Evolutionary conservation across 2,329 filamentous ascomycete species (phyloP).

Genomic region (Neurospora sp.): DNA sequence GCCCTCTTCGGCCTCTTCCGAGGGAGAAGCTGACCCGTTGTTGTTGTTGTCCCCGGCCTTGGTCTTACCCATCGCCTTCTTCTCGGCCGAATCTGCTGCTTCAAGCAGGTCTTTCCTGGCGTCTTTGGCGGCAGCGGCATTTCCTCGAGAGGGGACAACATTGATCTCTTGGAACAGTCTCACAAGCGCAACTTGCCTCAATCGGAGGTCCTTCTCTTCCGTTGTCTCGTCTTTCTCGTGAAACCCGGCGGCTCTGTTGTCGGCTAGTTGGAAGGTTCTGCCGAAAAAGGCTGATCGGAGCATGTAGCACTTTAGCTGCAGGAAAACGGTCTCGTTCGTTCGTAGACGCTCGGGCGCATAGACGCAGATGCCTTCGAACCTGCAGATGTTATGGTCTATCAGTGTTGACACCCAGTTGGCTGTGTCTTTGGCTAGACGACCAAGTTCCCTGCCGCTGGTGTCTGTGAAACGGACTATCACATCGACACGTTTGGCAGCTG

Average conservation of each 20-base stretch:
- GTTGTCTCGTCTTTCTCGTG: conserved; percentile 79
- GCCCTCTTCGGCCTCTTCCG: conserved; percentile 70
- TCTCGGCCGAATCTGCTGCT: conserved; percentile 81
- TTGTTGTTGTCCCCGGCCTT: conserved; percentile 24
- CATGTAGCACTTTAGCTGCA: conserved; percentile 75
- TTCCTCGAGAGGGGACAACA: conserved; percentile 65
- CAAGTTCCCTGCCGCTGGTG: conserved; percentile 67
- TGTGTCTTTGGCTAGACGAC: conserved; percentile 74
- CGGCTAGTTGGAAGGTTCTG: conserved; percentile 49
- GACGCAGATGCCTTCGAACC: conserved; percentile 79
- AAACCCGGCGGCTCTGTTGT: conserved; percentile 62
- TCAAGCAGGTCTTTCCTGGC: conserved; percentile 76
- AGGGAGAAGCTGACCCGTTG: conserved; percentile 40
- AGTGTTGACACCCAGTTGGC: conserved; percentile 88
- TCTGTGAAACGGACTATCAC: conserved; percentile 90
- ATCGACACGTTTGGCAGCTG: conserved; percentile 62
- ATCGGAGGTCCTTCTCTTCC: conserved; percentile 73
- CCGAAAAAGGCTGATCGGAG: conserved; percentile 64
- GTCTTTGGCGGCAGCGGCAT: conserved; percentile 63
- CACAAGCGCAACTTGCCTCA: conserved; percentile 81
- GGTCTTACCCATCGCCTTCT: conserved; percentile 49
- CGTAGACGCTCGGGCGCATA: conserved; percentile 77
- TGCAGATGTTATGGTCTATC: conserved; percentile 82
- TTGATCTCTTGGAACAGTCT: conserved; percentile 85
- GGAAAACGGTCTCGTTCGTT: conserved; percentile 88